Base-by-base conservation (phyloP, 176 grass and related monocot genomes). In the Oryza nivara region DNA sequence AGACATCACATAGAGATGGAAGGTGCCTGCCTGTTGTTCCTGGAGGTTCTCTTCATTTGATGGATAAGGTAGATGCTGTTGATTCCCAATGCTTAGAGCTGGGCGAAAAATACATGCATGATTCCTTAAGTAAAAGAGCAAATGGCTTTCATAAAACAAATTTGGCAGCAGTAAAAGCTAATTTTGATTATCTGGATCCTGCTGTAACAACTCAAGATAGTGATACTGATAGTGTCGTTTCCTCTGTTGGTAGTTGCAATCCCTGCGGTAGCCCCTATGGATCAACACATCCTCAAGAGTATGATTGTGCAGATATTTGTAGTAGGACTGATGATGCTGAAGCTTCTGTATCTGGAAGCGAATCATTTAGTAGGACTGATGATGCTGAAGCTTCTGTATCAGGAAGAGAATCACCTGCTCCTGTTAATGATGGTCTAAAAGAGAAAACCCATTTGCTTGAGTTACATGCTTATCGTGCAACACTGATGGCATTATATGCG, bases 211-310 rank as follows among this genome's bases (percentile, higher is more conserved):
- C 34, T 86, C 71, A 63, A 63, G 86, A 83, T 60, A 85, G 86
- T 77, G 83, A 91, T 87, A 77, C 86, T 84, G 92, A 84, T 71
- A 91, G 90, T 86, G 80, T 60, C 8, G 23, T 86, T 79, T 97
- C 92, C 46, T 94, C 92, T 90, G 90, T 91, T 90, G 96, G 91
- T 87, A 98, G 96, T 88, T 98, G 83, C 88, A 87, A 90, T 75
- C 84, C 89, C 86, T 74, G 82, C 36, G 77, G 75, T 85, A 89
- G 76, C 15, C 51, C 82, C 7, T 77, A 81, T 92, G 76, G 32
- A 43, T 75, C 49, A 54, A 72, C 81, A 75, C 77, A 82, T 65
- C 81, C 15, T 70, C 75, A 92, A 68, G 64, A 76, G 34, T 69
- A 84, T 58, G 73, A 77, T 65, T 77, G 72, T 78, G 80, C 77